Base-by-base conservation (phyloP, 2,329 filamentous ascomycete species). In the Plectosphaerella plurivora region DNA sequence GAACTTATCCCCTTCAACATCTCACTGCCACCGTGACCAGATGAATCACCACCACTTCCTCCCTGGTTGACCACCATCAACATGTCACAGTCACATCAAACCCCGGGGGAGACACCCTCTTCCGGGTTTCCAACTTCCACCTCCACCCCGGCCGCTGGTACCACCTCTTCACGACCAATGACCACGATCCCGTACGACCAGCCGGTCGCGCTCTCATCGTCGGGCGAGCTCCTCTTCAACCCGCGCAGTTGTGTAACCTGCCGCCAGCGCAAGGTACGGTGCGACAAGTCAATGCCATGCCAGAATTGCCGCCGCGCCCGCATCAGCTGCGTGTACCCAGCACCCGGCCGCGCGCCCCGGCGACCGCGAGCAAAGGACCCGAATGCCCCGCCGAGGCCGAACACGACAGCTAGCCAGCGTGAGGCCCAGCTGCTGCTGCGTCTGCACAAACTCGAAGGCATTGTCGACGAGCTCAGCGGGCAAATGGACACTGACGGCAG, bases 271-370 rank as follows among this genome's bases (percentile, higher is more conserved):
- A 87, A 89, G 67, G 88, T 91, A 51, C 86, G 87, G 62, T 91
- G 88, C 75, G 86, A 91, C 72, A 91, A 91, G 72, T 78, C 82
- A 61, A 83, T 89, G 74, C 86, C 87, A 15, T 91, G 88, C 67
- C 83, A 83, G 60, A 91, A 91, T 66, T 91, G 88, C 66, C 80
- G 81, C 42, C 82, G 86, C 57, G 86, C 85, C 41, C 74, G 84
- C 60, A 87, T 87, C 53, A 81, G 86, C 59, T 91, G 88, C 66
- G 73, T 89, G 47, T 91, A 89, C 63, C 88, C 88, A 1, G 84
- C 86, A 3, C 88, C 88, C 1, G 88, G 87, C 10, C 79, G 88
- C 51, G 87, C 87, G 6, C 87, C 87, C 10, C 77, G 87, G 42
- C 84, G 87, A 59, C 78, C 81, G 55, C 78, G 85, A 16, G 74